phyloP scores from a whole-genome alignment of 768 basidiomycete species.

The Neoboletus brunneissimus region DNA sequence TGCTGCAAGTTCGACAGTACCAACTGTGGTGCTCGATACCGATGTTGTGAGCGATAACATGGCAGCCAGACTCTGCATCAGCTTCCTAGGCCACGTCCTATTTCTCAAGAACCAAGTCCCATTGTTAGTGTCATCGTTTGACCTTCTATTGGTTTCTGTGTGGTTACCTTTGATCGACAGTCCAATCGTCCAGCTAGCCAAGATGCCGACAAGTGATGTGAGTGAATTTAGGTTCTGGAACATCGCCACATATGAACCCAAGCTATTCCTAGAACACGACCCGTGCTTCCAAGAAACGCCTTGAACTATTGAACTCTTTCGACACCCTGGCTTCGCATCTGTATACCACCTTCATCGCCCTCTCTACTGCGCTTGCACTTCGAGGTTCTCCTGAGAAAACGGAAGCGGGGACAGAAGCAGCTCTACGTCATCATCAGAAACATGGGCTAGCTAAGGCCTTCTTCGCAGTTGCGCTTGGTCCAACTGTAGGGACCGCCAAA shows the following conservation, averaged over 20 bases:
- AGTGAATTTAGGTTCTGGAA: conserved; percentile 6
- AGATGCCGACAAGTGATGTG: conserved; percentile 50
- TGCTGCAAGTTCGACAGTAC: conserved; percentile 27
- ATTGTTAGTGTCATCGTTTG: conserved; percentile 50
- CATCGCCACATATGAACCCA: not conserved
- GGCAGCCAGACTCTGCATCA: conserved; percentile 62
- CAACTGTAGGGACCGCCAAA: conserved; percentile 59
- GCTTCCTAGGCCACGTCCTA: conserved; percentile 64
- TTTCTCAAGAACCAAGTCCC: conserved; percentile 80
- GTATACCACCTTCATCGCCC: conserved; percentile 66
- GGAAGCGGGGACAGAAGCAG: not conserved
- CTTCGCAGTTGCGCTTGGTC: conserved; percentile 63
- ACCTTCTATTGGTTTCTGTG: not conserved
- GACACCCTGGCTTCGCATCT: conserved; percentile 75
- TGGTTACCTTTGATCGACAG: conserved; percentile 33
- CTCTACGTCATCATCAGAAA: not conserved
- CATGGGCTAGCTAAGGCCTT: conserved; percentile 39
- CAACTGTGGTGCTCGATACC: conserved; percentile 45
- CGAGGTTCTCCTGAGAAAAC: conserved; percentile 9
- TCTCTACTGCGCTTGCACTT: conserved; percentile 65
- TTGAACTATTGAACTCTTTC: conserved; percentile 60
- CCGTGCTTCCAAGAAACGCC: conserved; percentile 55
- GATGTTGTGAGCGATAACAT: conserved; percentile 53
- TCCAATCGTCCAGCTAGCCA: conserved; percentile 61
- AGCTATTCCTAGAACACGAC: conserved; percentile 36